A percentile compares a stretch with the other conserved stretches of the same genome.
Conservation (phyloP, 345 rosid genomes). For the rapeseed (Brassica napus) region DNA sequence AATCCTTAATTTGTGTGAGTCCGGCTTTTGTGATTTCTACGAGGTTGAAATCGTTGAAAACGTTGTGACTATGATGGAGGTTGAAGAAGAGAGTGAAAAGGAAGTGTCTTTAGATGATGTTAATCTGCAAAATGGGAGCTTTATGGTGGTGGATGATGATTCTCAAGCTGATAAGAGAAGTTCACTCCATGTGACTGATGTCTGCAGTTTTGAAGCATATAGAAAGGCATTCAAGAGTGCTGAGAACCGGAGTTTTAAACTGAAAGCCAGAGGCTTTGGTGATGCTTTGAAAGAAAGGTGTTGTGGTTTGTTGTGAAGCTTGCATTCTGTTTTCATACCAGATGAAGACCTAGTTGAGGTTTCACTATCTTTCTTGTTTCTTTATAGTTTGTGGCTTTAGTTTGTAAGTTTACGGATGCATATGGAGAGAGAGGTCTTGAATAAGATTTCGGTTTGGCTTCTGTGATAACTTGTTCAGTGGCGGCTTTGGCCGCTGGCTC, state of each 20-base stretch:
- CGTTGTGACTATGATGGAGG: not conserved
- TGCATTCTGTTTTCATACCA: too few relatives aligned
- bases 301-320: slow-evolving; percentile 36
- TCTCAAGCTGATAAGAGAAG: slow-evolving; percentile 5
- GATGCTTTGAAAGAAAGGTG: slow-evolving; percentile 44
- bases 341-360: too few relatives aligned
- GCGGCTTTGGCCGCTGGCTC: slow-evolving; percentile 47
- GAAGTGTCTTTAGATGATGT: slow-evolving; percentile 5
- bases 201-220: slow-evolving; percentile 33
- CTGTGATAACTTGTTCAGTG: slow-evolving; percentile 50
- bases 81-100: slow-evolving; percentile 20
- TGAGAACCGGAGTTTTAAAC: slow-evolving; percentile 15
- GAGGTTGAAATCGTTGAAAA: too few relatives aligned
- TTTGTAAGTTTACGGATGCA: slow-evolving; percentile 52
- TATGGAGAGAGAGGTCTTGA: slow-evolving; percentile 84
- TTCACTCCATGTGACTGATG: slow-evolving; percentile 20
- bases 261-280: slow-evolving; percentile 34
- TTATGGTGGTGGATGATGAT: slow-evolving; percentile 14
- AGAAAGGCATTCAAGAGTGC: slow-evolving; percentile 34
- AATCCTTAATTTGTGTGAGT: too few relatives aligned
- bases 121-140: not conserved
- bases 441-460: slow-evolving; percentile 50
- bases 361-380: too few relatives aligned
- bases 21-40: too few relatives aligned
- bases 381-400: too few relatives aligned